Evolutionary conservation across 257 asterid genomes (phyloP).

Genomic region (Solanum medicagineum): DNA sequence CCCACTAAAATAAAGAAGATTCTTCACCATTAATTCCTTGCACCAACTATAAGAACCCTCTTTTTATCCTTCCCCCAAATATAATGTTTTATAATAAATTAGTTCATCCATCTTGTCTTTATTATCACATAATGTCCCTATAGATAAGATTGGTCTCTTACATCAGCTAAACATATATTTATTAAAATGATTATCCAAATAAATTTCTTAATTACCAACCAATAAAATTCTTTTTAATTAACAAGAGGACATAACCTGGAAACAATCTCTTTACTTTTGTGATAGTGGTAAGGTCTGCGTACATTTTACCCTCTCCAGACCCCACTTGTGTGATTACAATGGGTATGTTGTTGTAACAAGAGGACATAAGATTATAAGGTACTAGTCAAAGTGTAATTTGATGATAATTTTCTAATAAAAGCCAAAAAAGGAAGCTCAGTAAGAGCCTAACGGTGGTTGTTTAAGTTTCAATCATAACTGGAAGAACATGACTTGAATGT

Average conservation of each 20-base stretch:
- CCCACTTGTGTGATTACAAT: no score
- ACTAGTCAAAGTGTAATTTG: not conserved
- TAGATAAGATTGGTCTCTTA: not conserved
- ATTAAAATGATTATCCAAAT: not conserved
- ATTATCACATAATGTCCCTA: not conserved
- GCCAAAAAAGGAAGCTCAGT: not conserved
- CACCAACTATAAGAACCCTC: not conserved
- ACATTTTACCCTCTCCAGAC: no score
- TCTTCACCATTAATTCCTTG: not conserved
- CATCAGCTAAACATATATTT: not conserved
- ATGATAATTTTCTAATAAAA: no score
- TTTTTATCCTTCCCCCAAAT: not conserved
- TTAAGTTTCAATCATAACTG: not conserved
- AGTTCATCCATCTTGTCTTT: not conserved
- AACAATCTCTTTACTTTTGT: no score
- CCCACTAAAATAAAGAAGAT: not conserved
- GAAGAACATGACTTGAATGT: not conserved
- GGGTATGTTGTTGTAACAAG: no score
- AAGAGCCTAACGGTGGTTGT: not conserved
- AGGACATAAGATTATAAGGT: no score
- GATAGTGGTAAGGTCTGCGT: no score
- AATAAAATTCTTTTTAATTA: no score
- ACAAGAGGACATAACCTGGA: no score
- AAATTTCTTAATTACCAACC: not conserved
- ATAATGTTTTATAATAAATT: no score